Evolutionary conservation across 208 protist species (phyloP), one percentile per base, ranked within the genome.

Genomic region (Acanthamoeba culbertsoni): DNA sequence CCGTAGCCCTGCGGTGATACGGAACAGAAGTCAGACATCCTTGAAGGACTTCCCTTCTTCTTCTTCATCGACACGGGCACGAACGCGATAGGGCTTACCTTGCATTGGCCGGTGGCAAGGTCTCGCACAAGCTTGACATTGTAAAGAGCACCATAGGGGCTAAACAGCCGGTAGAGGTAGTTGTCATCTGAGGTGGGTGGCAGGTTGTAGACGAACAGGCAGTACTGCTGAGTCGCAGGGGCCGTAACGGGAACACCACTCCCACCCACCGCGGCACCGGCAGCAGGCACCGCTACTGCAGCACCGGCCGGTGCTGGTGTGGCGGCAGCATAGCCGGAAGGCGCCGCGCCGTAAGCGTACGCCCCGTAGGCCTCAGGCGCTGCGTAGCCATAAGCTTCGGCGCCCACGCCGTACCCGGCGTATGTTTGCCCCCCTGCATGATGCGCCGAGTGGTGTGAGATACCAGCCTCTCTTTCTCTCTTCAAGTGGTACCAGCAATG

Each of bases 161-260:
- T 51, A 46, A 82, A 82, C 20, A 82, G 71, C 33, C 71, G 71
- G 28, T 82, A 82, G 20, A 82, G 33, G 23, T 53, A 82, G 40
- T 46, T 46, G 23, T 82, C 71, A 51, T 82, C 71, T 12, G 71
- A 53, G 12, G 33, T n/a, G 10, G 40, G 35, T 35, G 71, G 40
- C 6, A 82, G 71, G 28, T 82, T 82, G 42, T 82, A 82, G 40
- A 82, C 71, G n/a, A 82, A 82, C 16, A 82, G 40, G 71, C 71
- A 82, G 28, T 82, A 82, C 40, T 37, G 40, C 33, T 82, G 71
- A 10, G 8, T 7, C 10, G 71, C 40, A 51, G 71, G 16, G 6
- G 71, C 35, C 42, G 10, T 10, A 73, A 12, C 28, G 33, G 53
- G 53, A 23, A n/a, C 18, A 62, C 23, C 18, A 62, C 18, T n/a